Evolutionary conservation across 345 rosid genomes (phyloP).

Genomic region (Erucastrum elatum): DNA sequence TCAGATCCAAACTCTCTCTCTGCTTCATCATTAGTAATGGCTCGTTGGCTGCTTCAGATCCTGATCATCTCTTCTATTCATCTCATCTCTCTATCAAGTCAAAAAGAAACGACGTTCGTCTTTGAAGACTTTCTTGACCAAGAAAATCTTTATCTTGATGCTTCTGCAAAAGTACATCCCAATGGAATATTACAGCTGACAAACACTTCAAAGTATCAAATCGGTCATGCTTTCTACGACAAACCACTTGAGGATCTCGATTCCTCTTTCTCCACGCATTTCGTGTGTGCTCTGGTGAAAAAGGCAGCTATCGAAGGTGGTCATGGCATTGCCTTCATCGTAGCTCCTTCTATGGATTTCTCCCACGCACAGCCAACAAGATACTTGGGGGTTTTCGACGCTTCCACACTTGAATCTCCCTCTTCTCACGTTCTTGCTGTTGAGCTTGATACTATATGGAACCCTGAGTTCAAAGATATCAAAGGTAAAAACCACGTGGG

Average conservation of each 20-base stretch:
- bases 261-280: not conserved
- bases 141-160: not conserved
- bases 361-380: not conserved
- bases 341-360: not conserved
- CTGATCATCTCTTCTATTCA: not conserved
- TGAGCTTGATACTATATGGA: not conserved
- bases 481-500: conserved; percentile 22
- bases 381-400: not conserved
- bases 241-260: not conserved
- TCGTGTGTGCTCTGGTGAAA: not conserved
- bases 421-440: not conserved
- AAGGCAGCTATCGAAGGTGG: not conserved
- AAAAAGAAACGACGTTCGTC: not conserved
- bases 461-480: not conserved
- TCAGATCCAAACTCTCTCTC: not conserved
- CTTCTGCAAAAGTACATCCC: not conserved
- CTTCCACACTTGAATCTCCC: not conserved
- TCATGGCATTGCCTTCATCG: not conserved
- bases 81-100: not conserved
- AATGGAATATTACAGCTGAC: not conserved
- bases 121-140: not conserved
- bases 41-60: not conserved
- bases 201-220: not conserved
- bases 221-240: not conserved
- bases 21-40: not conserved